A percentile compares a stretch with the other conserved stretches of the same genome.
phyloP scores from a whole-genome alignment of 345 rosid species.

The Brassica nigra region DNA sequence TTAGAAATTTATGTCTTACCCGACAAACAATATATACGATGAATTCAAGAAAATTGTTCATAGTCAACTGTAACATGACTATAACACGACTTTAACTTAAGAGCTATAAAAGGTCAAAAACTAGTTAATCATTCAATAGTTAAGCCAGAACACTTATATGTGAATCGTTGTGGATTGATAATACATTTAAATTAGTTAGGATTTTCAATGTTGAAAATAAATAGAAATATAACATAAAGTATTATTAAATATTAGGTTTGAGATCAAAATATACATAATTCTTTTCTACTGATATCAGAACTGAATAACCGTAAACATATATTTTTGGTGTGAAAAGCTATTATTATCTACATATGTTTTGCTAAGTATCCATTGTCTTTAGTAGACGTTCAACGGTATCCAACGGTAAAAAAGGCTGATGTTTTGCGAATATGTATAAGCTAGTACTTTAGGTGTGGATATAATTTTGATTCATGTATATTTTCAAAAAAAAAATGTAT shows the following conservation, averaged over 20 bases:
- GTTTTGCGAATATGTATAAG: background rate
- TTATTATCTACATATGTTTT: background rate
- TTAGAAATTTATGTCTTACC: slow-evolving; percentile 32
- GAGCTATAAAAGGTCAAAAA: background rate
- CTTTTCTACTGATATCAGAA: background rate
- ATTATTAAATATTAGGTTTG: background rate
- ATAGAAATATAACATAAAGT: background rate
- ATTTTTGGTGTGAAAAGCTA: background rate
- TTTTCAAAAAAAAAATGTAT: no score
- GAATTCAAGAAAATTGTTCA: slow-evolving; percentile 9
- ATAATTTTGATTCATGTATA: no score
- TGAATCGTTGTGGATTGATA: background rate
- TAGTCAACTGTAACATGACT: slow-evolving; percentile 23
- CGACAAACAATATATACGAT: slow-evolving; percentile 25
- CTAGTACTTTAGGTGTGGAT: background rate
- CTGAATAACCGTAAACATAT: background rate
- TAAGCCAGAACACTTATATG: background rate
- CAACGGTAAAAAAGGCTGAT: background rate
- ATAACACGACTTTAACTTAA: slow-evolving; percentile 32
- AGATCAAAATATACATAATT: background rate
- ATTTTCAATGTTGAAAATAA: background rate
- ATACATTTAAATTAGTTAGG: background rate
- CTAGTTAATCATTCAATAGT: background rate
- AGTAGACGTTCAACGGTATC: background rate
- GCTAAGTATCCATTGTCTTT: background rate